Percentiles rank a stretch among this genome's conserved stretches.
phyloP scores from a whole-genome alignment of 108 stramenopile genomes.

The Pelagomonas calceolata region DNA sequence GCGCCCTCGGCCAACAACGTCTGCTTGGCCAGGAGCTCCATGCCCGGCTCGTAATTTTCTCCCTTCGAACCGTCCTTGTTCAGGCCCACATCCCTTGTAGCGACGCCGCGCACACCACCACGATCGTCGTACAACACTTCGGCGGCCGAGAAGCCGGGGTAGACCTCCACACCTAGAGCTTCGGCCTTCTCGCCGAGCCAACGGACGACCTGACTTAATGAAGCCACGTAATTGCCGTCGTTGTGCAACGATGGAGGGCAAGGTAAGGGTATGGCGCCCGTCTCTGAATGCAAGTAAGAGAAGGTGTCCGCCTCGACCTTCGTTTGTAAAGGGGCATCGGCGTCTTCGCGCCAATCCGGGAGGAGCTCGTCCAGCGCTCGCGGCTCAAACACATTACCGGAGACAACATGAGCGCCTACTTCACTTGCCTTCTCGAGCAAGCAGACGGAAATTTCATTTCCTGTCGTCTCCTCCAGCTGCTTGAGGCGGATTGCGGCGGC shows the following conservation, averaged over 20 bases:
- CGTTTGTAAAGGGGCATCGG: slow-evolving; percentile 43
- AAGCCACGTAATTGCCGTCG: slow-evolving; percentile 91
- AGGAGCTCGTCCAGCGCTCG: slow-evolving; percentile 87
- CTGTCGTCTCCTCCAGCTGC: slow-evolving; percentile 72
- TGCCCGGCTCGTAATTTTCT: slow-evolving; percentile 87
- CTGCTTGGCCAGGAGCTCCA: slow-evolving; percentile 88
- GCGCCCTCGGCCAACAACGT: slow-evolving; percentile 97
- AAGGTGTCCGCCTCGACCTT: slow-evolving; percentile 77
- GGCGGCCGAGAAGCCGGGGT: slow-evolving; percentile 88
- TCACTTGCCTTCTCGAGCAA: slow-evolving; percentile 42
- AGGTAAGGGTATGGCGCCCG: slow-evolving; percentile 41
- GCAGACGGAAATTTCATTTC: slow-evolving; percentile 49
- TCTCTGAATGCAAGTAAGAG: slow-evolving; percentile 55
- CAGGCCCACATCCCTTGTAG: slow-evolving; percentile 92
- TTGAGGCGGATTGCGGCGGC: slow-evolving; percentile 85
- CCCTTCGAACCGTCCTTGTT: slow-evolving; percentile 76
- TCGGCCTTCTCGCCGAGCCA: slow-evolving; percentile 91
- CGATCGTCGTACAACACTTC: slow-evolving; percentile 73
- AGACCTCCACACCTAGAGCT: slow-evolving; percentile 93
- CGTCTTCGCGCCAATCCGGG: slow-evolving; percentile 55
- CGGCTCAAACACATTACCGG: slow-evolving; percentile 96
- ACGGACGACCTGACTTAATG: slow-evolving; percentile 71
- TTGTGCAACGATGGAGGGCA: slow-evolving; percentile 82
- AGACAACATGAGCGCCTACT: slow-evolving; percentile 93
- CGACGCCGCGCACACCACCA: slow-evolving; percentile 67